These are phyloP conservation scores for Colletotrichum cordylinicola DNA, from an alignment of 2,329 filamentous ascomycete genomes.

Conservation along the genomic window DNA sequence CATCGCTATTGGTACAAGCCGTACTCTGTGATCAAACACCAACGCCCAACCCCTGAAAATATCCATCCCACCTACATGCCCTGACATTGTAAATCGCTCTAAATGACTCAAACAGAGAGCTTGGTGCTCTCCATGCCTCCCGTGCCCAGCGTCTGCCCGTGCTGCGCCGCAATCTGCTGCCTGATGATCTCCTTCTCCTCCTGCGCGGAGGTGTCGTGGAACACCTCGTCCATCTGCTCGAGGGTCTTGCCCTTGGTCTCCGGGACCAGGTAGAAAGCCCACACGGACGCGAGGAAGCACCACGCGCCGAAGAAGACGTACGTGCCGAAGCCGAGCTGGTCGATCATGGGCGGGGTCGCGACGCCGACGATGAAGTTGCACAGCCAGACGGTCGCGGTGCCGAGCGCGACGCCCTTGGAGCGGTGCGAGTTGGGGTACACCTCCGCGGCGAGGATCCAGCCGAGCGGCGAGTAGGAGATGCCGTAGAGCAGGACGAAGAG, in stretches of 20 bases:
- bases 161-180: conserved; percentile 1
- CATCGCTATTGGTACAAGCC: neutral
- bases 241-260: conserved; percentile 62
- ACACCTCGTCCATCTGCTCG: conserved; percentile 59
- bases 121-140: neutral
- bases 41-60: neutral
- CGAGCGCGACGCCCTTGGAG: conserved; percentile 27
- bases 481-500: conserved; percentile 36
- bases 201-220: conserved; percentile 4
- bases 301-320: conserved; percentile 68
- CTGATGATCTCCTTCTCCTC: conserved; percentile 15
- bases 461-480: conserved; percentile 27
- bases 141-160: neutral
- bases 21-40: neutral
- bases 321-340: conserved; percentile 51
- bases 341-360: conserved; percentile 59
- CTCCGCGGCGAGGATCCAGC: neutral
- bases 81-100: neutral
- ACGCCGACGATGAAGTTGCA: conserved; percentile 45
- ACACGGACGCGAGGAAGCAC: conserved; percentile 51
- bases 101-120: neutral
- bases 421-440: conserved; percentile 8
- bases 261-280: conserved; percentile 60
- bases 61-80: neutral
- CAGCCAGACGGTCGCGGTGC: conserved; percentile 56